These are phyloP conservation scores for Centrapalus pauciflorus DNA, from an alignment of 129 eudicot genomes.

Conservation along the genomic window DNA sequence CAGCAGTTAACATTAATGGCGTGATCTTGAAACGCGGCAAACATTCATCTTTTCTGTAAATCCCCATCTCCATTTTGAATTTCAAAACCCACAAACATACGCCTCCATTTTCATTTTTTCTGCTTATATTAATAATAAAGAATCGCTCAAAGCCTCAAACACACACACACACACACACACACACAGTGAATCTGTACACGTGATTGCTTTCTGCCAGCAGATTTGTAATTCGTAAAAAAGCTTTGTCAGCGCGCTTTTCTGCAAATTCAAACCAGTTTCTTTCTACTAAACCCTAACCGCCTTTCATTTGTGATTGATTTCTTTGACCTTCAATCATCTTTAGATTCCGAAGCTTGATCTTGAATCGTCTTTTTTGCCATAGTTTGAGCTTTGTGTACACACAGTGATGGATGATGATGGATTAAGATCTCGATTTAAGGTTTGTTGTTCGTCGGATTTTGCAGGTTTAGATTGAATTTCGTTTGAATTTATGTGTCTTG, in stretches of 20 bases:
- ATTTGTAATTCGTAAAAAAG: conserved; percentile 12
- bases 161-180: not conserved
- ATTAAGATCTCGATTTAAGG: conserved; percentile 24
- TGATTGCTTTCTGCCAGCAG: conserved; percentile 16
- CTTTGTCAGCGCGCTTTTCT: conserved; percentile 19
- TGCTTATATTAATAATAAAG: not conserved
- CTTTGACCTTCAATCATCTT: not conserved
- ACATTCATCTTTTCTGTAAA: not conserved
- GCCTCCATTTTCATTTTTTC: conserved; percentile 12
- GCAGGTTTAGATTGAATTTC: not conserved
- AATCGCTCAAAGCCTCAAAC: too few species aligned
- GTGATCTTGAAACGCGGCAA: conserved; percentile 24
- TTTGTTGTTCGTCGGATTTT: not conserved
- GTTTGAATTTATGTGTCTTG: not conserved
- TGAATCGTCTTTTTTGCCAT: not conserved
- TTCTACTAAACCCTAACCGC: conserved; percentile 11
- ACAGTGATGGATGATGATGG: not conserved
- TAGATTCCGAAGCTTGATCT: not conserved
- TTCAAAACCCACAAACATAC: conserved; percentile 32
- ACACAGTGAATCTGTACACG: conserved; percentile 24
- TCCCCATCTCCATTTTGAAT: conserved; percentile 19
- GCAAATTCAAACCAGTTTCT: conserved; percentile 24
- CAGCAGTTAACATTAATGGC: not conserved
- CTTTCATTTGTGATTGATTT: not conserved
- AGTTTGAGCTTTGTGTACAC: conserved; percentile 6